Conservation (phyloP, 2,329 filamentous ascomycete species). For the Monilinia fructicola region DNA sequence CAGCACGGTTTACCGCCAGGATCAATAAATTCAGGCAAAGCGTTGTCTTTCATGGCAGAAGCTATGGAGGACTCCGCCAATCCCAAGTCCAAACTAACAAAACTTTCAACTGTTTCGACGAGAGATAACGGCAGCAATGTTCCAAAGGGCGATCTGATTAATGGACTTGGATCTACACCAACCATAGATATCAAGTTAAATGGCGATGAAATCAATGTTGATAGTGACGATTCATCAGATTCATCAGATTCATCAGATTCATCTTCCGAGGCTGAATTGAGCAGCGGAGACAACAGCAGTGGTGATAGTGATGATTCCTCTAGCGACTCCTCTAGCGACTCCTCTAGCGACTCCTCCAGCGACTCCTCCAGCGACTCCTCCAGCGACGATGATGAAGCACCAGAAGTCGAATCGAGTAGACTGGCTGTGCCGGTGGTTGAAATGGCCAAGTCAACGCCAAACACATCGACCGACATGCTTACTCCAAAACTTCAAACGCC, state of each 20-base stretch:
- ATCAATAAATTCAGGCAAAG: slow-evolving; percentile 38
- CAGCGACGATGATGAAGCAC: slow-evolving; percentile 44
- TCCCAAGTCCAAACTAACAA: slow-evolving; percentile 22
- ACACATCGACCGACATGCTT: slow-evolving; percentile 9
- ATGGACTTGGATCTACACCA: slow-evolving; percentile 33
- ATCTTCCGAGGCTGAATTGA: slow-evolving; percentile 23
- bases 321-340: slow-evolving; percentile 30
- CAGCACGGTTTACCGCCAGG: slow-evolving; percentile 39
- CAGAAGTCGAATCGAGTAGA: slow-evolving; percentile 45
- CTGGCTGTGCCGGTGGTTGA: background rate
- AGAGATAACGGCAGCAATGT: slow-evolving; percentile 36
- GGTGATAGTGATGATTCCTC: slow-evolving; percentile 23
- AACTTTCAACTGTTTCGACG: slow-evolving; percentile 29
- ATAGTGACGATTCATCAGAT: slow-evolving; percentile 25
- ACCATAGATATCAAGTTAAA: slow-evolving; percentile 37
- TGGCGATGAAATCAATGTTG: slow-evolving; percentile 24
- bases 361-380: slow-evolving; percentile 37
- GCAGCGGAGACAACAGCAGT: slow-evolving; percentile 24
- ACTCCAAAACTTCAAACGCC: background rate
- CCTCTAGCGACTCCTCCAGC: slow-evolving; percentile 38
- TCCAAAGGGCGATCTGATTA: slow-evolving; percentile 25
- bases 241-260: slow-evolving; percentile 13
- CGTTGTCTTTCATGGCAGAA: slow-evolving; percentile 36
- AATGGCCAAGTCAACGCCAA: background rate
- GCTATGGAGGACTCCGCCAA: slow-evolving; percentile 29